Percentiles rank a stretch among this genome's conserved stretches.
Conservation (phyloP, 2,329 filamentous ascomycete species). For the Calonectria multiphialidica region DNA sequence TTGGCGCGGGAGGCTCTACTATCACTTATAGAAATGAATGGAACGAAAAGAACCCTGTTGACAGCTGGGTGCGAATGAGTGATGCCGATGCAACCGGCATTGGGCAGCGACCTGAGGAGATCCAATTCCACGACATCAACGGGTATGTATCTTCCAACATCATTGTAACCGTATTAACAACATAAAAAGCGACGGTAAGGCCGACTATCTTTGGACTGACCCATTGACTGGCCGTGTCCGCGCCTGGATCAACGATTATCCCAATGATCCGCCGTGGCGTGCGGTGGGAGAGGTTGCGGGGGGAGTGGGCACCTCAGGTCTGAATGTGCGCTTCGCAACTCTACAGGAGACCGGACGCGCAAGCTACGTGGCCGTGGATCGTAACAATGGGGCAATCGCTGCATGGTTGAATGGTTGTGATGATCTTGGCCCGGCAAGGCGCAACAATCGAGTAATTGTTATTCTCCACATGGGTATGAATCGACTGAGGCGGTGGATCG, state of each 20-base stretch:
- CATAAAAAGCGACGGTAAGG: neutral
- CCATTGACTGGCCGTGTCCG: neutral
- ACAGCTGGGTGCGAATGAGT: neutral
- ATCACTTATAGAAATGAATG: neutral
- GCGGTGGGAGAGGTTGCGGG: constrained; percentile 20
- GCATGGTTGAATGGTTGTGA: neutral
- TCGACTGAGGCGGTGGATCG: neutral
- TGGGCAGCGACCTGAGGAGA: constrained; percentile 31
- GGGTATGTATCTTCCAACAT: constrained; percentile 23
- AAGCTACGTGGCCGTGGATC: neutral
- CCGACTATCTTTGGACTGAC: neutral
- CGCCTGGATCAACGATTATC: constrained; percentile 3
- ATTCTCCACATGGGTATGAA: neutral
- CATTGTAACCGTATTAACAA: neutral
- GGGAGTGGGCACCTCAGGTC: constrained; percentile 31
- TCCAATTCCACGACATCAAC: constrained; percentile 35
- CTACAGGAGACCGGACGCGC: neutral
- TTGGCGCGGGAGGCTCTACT: constrained; percentile 15
- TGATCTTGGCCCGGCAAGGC: neutral
- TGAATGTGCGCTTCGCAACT: constrained; percentile 26
- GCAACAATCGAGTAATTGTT: neutral
- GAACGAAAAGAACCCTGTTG: neutral
- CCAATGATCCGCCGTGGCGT: constrained; percentile 19
- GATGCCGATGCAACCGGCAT: constrained; percentile 30
- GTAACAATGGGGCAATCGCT: neutral